Conservation (phyloP, 2,329 filamentous ascomycete species). For the Xylariaceae sp. region DNA sequence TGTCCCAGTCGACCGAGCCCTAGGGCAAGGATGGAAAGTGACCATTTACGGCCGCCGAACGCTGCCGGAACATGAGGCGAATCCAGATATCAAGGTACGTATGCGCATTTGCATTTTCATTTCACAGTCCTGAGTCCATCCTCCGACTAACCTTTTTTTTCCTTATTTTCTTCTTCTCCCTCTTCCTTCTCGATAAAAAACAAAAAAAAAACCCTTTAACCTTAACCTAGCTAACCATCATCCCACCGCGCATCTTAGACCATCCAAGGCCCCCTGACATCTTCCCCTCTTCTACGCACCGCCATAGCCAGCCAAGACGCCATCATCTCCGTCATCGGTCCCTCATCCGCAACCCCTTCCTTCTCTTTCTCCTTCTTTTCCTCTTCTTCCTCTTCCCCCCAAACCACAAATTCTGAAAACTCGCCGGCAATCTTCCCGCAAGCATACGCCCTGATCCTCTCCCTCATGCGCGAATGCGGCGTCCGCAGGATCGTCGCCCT, state of each 20-base stretch:
- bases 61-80: conserved; percentile 6
- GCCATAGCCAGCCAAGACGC: conserved; percentile 6
- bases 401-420: background rate
- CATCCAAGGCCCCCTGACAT: background rate
- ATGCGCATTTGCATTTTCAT: background rate
- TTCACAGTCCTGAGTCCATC: background rate
- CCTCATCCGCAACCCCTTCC: too few relatives aligned
- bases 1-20: conserved; percentile 7
- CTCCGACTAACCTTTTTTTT: too few relatives aligned
- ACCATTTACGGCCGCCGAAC: conserved; percentile 6
- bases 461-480: conserved; percentile 3
- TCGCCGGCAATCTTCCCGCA: background rate
- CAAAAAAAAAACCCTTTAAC: too few relatives aligned
- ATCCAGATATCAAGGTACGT: conserved; percentile 6
- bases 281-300: background rate
- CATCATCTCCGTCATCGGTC: conserved; percentile 7
- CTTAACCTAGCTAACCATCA: background rate
- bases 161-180: too few relatives aligned
- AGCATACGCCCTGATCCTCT: conserved; percentile 2
- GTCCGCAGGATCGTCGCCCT: conserved; percentile 10
- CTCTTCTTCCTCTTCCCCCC: too few relatives aligned
- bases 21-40: conserved; percentile 5
- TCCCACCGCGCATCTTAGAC: background rate
- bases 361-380: too few relatives aligned
- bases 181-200: too few relatives aligned